Evolutionary conservation across 768 basidiomycete species (phyloP), one percentile per base, ranked within the genome.

Genomic region (Termitomyces sp.): DNA sequence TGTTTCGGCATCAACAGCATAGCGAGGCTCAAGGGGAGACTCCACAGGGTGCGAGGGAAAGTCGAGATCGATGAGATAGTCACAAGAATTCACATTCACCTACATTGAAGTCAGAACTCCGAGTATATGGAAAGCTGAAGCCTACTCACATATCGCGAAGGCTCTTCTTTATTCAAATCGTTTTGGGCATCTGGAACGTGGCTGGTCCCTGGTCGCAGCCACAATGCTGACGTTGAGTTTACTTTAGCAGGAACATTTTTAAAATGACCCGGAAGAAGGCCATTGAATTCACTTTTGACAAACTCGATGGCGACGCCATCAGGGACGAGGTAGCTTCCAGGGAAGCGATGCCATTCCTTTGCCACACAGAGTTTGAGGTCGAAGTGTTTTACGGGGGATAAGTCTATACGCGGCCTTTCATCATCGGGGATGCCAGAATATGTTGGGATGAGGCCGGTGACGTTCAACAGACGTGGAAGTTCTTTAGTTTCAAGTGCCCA

Each of bases 291-390:
- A 73, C 90, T 94, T 78, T 94, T 92, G 72, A 98, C 79, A 74
- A 94, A 98, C 60, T 89, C 82, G n/a, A 96, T 86, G 32, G 85
- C 81, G 60, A 98, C 76, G 32, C 86, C 90, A 60, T 88, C 84
- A 1, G 96, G 95, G 22, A 98, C 82, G 52, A 96, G 82, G 73
- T 91, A 98, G 71, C 91, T 90, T 4, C 93, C 86, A 3, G 95
- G 92, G 80, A 94, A 99, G 24, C 96, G 84, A 70, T 98, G 80
- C 97, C 97, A 99, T 75, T 99, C 97, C 72, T 95, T 96, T 52
- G 90, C 93, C 55, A 91, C 79, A 75, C 97, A 99, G 1, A 99
- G 70, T 33, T 80, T 85, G 60, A 98, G 75, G 59, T 87, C 83
- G 67, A 95, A 85, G 13, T 84, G 78, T 59, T 79, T 80, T 69